These are phyloP conservation scores for Kodamaea restingae DNA, from an alignment of 805 yeast species.

Conservation along the genomic window DNA sequence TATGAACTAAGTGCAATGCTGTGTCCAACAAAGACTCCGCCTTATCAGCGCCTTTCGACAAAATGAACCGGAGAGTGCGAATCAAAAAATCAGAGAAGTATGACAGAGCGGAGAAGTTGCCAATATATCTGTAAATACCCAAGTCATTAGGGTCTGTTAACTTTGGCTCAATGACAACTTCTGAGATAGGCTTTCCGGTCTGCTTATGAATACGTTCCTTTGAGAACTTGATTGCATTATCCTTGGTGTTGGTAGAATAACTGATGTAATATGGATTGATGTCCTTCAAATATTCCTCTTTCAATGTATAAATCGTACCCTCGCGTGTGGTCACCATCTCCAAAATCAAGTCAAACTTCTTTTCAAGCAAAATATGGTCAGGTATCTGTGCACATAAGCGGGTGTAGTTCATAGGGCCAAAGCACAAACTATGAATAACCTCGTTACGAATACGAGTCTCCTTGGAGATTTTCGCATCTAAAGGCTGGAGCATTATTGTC, in stretches of 20 bases:
- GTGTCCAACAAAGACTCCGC: conserved; percentile 57
- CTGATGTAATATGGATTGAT: conserved; percentile 72
- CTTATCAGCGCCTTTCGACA: conserved; percentile 33
- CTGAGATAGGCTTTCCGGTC: conserved; percentile 35
- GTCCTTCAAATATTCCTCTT: conserved; percentile 30
- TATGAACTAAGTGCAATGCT: conserved; percentile 64
- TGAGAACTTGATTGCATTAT: conserved; percentile 69
- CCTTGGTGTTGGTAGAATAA: conserved; percentile 71
- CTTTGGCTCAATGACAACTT: conserved; percentile 57
- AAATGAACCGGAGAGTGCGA: conserved; percentile 42
- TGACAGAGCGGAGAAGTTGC: conserved; percentile 48
- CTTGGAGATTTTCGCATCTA: conserved; percentile 44
- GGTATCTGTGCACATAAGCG: conserved; percentile 67
- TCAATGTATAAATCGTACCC: conserved; percentile 33
- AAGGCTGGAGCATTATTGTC: conserved; percentile 52
- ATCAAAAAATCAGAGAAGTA: conserved; percentile 53
- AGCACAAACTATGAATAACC: conserved; percentile 79
- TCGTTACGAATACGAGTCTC: conserved; percentile 58
- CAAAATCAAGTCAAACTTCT: conserved; percentile 58
- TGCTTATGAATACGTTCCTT: conserved; percentile 46
- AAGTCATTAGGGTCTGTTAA: conserved; percentile 27
- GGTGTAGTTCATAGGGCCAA: conserved; percentile 67
- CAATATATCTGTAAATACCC: conserved; percentile 42
- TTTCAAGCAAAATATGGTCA: conserved; percentile 70
- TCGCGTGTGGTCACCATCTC: conserved; percentile 34